Evolutionary conservation across 2,329 filamentous ascomycete species (phyloP).

Genomic region (Phyllosticta capitalensis): DNA sequence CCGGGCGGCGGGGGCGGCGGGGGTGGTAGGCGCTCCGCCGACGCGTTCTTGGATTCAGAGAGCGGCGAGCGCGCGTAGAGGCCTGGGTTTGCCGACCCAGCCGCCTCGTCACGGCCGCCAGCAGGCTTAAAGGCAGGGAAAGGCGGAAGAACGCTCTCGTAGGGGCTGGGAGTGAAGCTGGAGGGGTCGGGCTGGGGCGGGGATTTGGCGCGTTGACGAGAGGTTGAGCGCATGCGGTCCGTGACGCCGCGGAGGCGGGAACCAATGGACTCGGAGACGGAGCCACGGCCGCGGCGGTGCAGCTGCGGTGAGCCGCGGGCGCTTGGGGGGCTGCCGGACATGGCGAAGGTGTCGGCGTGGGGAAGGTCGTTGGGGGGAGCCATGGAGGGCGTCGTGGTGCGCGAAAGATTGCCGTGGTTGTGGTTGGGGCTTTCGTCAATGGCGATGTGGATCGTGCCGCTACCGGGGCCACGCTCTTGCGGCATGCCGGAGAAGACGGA

Average conservation of each 20-base stretch:
- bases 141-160: conserved; percentile 29
- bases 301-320: conserved; percentile 28
- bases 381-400: conserved; percentile 6
- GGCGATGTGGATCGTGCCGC: conserved; percentile 36
- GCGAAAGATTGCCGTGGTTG: conserved; percentile 17
- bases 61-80: neutral
- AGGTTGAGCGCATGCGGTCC: conserved; percentile 50
- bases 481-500: conserved; percentile 20
- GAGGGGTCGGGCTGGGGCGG: conserved; percentile 26
- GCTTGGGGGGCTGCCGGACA: conserved; percentile 19
- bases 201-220: conserved; percentile 42
- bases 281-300: conserved; percentile 46
- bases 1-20: conserved; percentile 23
- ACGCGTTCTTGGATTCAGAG: neutral
- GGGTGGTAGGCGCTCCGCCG: conserved; percentile 26
- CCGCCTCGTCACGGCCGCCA: no score
- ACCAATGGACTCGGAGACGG: conserved; percentile 49
- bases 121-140: neutral
- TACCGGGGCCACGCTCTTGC: conserved; percentile 16
- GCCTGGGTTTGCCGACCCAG: neutral
- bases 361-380: conserved; percentile 7
- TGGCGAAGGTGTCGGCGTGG: neutral
- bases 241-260: conserved; percentile 40
- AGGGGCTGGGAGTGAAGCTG: conserved; percentile 24
- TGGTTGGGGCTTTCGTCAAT: conserved; percentile 32